Evolutionary conservation across 1,139 yeast genomes (phyloP), one percentile per base, ranked within the genome.

Genomic region (Oligophagozyma castellii): DNA sequence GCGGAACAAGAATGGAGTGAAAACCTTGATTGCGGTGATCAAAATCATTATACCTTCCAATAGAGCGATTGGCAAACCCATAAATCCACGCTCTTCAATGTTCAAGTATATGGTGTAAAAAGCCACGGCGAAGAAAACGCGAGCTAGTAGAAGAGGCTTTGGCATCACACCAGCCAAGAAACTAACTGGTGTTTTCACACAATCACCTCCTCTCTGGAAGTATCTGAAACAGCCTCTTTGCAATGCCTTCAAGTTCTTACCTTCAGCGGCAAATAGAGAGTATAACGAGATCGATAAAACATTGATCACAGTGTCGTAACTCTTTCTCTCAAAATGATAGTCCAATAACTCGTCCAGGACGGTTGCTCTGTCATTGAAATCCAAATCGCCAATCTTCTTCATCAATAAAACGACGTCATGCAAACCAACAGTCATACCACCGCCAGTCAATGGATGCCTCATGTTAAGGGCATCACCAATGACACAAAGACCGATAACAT

Each of bases 381-480:
- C 75, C 12, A 68, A 65, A 11, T 78, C 73, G 22, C 55, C 52
- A 19, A 53, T 48, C 35, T 29, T 61, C 42, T 29, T 63, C 51
- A 27, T 77, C 71, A 43, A 79, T 59, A 35, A 78, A 53, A 12
- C 83, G 4, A 86, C 89, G 51, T 89, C 99, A 49, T 74, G 79
- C 37, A 92, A 63, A 1, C 95, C 96, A 25, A 89, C 98, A 7
- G 96, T 86, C 99, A 89, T 89, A 36, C 99, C 99, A 35, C 98
- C 98, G 26, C 99, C 99, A 1, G 98, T 89, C 38, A 89, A 66
- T 12, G 99, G 99, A 54, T 89, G 99, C 51, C 99, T 70, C 95
- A 89, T 89, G 54, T 89, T 89, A 47, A 86, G 65, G 2, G 98
- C 83, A 52, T 89, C 99, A 23, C 99, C 99, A 27, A 89, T 53